These are phyloP conservation scores for Ascochyta clinopodiicola DNA, from an alignment of 2,329 filamentous ascomycete species.

Conservation along the genomic window DNA sequence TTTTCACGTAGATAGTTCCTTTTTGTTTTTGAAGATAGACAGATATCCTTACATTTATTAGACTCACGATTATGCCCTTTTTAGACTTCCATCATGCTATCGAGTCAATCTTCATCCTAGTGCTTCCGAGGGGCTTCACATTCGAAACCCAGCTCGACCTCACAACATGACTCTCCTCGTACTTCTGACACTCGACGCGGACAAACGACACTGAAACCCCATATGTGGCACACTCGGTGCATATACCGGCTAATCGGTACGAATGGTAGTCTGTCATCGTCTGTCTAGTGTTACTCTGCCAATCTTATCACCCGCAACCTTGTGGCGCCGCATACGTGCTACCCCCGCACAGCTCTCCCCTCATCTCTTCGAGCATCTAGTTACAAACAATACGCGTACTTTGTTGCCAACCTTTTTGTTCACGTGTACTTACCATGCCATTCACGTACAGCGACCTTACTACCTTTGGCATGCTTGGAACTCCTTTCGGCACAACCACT, in stretches of 20 bases:
- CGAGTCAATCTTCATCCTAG: neutral
- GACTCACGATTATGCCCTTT: neutral
- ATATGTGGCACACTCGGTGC: slow-evolving; percentile 1
- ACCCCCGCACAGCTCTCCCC: neutral
- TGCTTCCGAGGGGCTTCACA: neutral
- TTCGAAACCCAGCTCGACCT: neutral
- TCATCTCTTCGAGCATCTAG: too few species aligned
- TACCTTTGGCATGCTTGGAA: too few species aligned
- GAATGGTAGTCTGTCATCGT: neutral
- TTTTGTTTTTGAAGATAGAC: neutral
- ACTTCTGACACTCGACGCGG: slow-evolving; percentile 7
- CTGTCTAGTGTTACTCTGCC: neutral
- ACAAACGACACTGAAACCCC: slow-evolving; percentile 5
- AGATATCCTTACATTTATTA: slow-evolving; percentile 5
- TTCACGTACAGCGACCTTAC: too few species aligned
- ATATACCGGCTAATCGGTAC: neutral
- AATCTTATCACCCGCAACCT: neutral
- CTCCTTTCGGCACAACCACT: too few species aligned
- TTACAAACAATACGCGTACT: too few species aligned
- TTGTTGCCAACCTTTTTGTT: too few species aligned
- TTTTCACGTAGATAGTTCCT: slow-evolving; percentile 11
- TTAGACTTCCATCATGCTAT: neutral
- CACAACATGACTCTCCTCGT: neutral
- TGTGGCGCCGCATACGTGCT: neutral
- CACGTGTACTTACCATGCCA: too few species aligned